Conservation (phyloP, 169 alveolate genomes). For the Condylostoma magnum region DNA sequence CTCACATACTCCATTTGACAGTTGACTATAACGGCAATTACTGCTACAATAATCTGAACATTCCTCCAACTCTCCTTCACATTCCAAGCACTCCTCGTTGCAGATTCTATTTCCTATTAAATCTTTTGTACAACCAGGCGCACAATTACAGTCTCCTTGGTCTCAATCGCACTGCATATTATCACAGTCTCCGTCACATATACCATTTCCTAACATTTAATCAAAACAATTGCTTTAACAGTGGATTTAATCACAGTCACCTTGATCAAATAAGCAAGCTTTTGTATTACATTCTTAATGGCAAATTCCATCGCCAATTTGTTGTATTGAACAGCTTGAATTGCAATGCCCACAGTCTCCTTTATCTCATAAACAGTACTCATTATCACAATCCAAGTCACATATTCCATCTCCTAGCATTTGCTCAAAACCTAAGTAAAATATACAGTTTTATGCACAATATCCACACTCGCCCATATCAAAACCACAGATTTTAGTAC, state of each 20-base stretch:
- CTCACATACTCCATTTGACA: neutral
- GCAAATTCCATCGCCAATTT: neutral
- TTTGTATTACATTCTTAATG: neutral
- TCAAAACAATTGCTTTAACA: neutral
- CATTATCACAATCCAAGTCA: neutral
- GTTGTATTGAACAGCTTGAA: neutral
- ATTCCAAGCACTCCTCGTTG: too few relatives aligned
- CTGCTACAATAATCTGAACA: neutral
- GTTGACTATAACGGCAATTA: neutral
- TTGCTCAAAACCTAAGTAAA: neutral
- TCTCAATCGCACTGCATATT: neutral
- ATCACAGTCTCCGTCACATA: neutral
- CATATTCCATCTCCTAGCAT: neutral
- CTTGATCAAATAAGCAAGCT: neutral
- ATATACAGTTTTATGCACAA: neutral
- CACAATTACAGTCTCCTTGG: constrained; percentile 2
- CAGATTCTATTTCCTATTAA: too few relatives aligned
- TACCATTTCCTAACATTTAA: neutral
- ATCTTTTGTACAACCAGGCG: too few relatives aligned
- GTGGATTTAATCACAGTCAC: neutral
- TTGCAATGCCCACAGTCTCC: neutral
- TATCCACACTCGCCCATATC: neutral
- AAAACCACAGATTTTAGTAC: neutral
- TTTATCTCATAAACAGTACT: neutral
- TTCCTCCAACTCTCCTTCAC: too few relatives aligned